Evolutionary conservation across 139 green algal genomes (phyloP), one percentile per base, ranked within the genome.

Genomic region (Zygnema cylindricum): DNA sequence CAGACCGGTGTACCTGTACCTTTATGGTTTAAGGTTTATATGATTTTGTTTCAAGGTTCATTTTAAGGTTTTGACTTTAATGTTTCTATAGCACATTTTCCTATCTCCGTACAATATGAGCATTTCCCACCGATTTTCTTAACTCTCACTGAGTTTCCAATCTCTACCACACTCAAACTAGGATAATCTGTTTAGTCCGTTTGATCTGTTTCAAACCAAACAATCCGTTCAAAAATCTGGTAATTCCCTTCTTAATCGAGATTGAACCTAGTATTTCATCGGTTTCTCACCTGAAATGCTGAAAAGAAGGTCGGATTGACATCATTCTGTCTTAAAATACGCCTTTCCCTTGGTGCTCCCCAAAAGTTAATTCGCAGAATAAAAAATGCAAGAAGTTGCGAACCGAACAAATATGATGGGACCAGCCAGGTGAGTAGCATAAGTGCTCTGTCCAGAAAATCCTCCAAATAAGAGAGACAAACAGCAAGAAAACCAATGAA

Each of bases 361-460:
- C 33, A 43, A 54, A 88, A 88, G 75, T 38, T 39, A 30, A 88
- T 76, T 69, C 69, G 69, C 55, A 88, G 7, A 40, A 88, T 36
- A 11, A 88, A 40, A 33, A 88, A 90, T 41, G 32, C 76, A 11
- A 63, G 23, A n/a, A 90, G 39, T 43, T 81, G 30, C 1, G 22
- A 49, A 23, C 32, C 78, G 1, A 89, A 21, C 22, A 89, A 71
- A 21, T 90, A 90, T 25, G n/a, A 36, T 1, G 85, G 85, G 77
- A 90, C 55, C 54, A 90, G 81, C 85, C 43, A 82, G 81, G 36
- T 89, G 78, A 90, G 85, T 23, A 49, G 36, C 85, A 36, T n/a
- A 21, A 90, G 85, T 23, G 85, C 85, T 35, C 63, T 88, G 82
- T 63, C 16, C 49, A 63, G 7, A 63, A 63, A 7, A 63, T 25